Conservation (phyloP, 2,329 filamentous ascomycete genomes). For the Fusarium secorum region DNA sequence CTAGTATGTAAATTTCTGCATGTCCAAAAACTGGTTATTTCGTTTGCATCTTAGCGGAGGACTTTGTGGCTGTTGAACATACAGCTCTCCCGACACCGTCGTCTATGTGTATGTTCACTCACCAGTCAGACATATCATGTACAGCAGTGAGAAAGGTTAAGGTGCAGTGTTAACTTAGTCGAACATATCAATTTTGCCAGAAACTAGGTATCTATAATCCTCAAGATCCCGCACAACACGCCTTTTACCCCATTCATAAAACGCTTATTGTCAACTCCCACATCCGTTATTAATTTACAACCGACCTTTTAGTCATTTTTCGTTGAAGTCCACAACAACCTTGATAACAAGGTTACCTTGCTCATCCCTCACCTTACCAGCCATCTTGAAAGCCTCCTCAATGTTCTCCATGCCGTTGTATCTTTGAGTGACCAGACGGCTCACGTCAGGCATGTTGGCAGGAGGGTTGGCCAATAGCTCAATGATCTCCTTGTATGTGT, state of each 20-base stretch:
- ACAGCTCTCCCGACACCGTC: background rate
- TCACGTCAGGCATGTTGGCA: conserved; percentile 67
- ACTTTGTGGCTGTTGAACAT: background rate
- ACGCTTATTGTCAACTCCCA: conserved; percentile 4
- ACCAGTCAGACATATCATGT: too few relatives aligned
- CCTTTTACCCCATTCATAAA: conserved; percentile 20
- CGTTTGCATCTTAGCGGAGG: background rate
- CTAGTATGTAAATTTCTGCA: fast-evolving
- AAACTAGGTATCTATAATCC: background rate
- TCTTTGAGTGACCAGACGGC: conserved; percentile 74
- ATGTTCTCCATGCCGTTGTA: conserved; percentile 70
- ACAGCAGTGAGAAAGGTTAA: background rate
- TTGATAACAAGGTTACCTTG: conserved; percentile 76
- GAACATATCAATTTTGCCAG: conserved; percentile 4
- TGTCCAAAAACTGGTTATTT: background rate
- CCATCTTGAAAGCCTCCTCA: conserved; percentile 76
- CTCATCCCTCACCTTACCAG: conserved; percentile 73
- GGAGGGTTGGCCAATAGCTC: conserved; percentile 58
- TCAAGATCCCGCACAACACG: conserved; percentile 6
- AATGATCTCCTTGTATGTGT: conserved; percentile 71
- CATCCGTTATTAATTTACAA: conserved; percentile 14
- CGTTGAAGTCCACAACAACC: conserved; percentile 66
- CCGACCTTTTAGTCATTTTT: conserved; percentile 18
- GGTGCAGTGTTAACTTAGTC: background rate
- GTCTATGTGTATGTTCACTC: background rate